Percentiles rank a stretch among this genome's conserved stretches.
Evolutionary conservation across 164 flowering plant genomes (phyloP).

Genomic region (Nymphaea colorata): DNA sequence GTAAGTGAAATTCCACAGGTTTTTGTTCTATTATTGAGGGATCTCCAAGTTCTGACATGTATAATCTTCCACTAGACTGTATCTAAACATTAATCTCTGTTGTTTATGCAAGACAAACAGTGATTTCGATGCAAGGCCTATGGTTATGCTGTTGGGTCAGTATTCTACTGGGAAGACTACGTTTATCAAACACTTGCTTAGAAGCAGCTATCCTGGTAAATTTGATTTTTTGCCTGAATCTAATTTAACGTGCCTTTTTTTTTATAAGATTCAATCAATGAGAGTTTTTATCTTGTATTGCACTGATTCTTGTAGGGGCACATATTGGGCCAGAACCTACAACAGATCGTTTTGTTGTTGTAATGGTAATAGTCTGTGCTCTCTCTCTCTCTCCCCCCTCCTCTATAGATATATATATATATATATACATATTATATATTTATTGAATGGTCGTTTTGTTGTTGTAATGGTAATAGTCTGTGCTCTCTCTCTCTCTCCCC

Average conservation of each 20-base stretch:
- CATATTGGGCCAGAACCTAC: conserved; percentile 99
- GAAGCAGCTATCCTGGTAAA: conserved; percentile 73
- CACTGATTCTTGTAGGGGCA: conserved; percentile 39
- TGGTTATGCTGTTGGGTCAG: conserved; percentile 99
- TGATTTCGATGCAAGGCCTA: conserved; percentile 97
- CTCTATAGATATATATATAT: too few species aligned
- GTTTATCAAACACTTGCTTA: conserved; percentile 82
- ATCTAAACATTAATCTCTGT: not conserved
- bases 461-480: conserved; percentile 69
- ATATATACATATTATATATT: too few species aligned
- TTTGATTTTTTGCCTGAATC: not conserved
- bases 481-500: too few species aligned
- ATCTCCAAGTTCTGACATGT: not conserved
- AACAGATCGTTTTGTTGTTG: conserved; percentile 93
- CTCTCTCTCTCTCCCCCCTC: too few species aligned
- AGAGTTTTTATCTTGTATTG: not conserved
- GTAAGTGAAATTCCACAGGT: conserved; percentile 29
- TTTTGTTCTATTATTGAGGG: not conserved
- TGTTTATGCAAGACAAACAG: conserved; percentile 55
- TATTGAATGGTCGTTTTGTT: conserved; percentile 85
- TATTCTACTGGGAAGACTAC: conserved; percentile 99
- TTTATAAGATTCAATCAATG: not conserved
- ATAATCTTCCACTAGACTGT: not conserved
- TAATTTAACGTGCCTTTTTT: not conserved
- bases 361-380: conserved; percentile 52